Evolutionary conservation across 2,329 filamentous ascomycete genomes (phyloP).

Genomic region (Diaporthe sp.): DNA sequence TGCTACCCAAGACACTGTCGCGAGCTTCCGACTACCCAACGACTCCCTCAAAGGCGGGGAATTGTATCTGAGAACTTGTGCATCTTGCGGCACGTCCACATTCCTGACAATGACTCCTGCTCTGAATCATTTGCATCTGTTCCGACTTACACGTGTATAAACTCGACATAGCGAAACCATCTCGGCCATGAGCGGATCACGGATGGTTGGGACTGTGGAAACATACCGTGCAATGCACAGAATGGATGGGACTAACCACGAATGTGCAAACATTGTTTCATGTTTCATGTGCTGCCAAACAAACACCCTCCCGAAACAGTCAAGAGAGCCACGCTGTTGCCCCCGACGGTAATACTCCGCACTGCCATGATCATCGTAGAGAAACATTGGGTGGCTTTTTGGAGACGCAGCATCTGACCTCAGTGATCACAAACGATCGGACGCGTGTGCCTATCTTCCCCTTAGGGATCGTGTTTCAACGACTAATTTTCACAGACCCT

Average conservation of each 20-base stretch:
- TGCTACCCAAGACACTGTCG: neutral
- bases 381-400: neutral
- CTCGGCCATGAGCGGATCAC: neutral
- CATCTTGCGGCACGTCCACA: neutral
- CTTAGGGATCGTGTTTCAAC: neutral
- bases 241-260: neutral
- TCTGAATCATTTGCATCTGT: neutral
- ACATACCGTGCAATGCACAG: neutral
- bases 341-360: neutral
- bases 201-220: conserved; percentile 8
- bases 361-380: neutral
- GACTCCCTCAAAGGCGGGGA: neutral
- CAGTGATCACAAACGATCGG: neutral
- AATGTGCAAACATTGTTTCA: conserved; percentile 22
- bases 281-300: conserved; percentile 18
- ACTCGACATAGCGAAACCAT: neutral
- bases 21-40: neutral
- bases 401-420: neutral
- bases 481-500: neutral
- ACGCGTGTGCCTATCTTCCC: neutral
- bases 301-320: conserved; percentile 5
- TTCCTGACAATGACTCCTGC: neutral
- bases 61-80: no score
- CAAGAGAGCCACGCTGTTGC: conserved; percentile 6
- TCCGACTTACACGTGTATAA: neutral